These are phyloP conservation scores for Cyberlindnera maritima DNA, from an alignment of 805 yeast species.

Conservation along the genomic window DNA sequence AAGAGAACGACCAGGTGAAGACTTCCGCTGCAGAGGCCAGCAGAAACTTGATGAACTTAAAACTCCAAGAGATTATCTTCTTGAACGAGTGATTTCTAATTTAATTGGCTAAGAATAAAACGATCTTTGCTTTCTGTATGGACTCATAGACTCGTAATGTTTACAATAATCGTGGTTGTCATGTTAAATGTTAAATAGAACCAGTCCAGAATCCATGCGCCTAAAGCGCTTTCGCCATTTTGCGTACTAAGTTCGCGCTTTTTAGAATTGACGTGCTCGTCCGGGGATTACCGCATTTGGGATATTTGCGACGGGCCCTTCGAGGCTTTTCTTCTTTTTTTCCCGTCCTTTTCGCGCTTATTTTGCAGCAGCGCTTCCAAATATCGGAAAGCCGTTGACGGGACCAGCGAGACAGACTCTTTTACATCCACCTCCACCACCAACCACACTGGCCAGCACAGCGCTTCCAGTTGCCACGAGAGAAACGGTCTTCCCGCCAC, in stretches of 20 bases:
- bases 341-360: slow-evolving; percentile 1
- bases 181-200: no score
- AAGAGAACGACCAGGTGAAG: slow-evolving; percentile 8
- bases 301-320: not conserved
- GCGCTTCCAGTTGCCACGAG: not conserved
- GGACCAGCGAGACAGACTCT: no score
- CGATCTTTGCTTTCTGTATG: no score
- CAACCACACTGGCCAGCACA: not conserved
- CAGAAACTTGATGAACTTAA: slow-evolving; percentile 24
- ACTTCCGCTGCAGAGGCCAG: slow-evolving; percentile 23
- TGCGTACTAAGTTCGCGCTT: not conserved
- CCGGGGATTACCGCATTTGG: not conserved
- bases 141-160: no score
- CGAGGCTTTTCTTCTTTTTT: not conserved
- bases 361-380: not conserved
- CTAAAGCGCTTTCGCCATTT: not conserved
- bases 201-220: no score
- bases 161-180: no score
- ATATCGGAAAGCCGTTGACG: not conserved
- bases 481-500: not conserved
- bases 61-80: slow-evolving; percentile 27
- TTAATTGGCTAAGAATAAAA: not conserved
- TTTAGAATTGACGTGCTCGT: no score
- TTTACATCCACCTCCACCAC: not conserved
- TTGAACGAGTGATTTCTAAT: slow-evolving; percentile 20